Evolutionary conservation across 805 yeast genomes (phyloP).

Genomic region (Zygoascus ofunaensis): DNA sequence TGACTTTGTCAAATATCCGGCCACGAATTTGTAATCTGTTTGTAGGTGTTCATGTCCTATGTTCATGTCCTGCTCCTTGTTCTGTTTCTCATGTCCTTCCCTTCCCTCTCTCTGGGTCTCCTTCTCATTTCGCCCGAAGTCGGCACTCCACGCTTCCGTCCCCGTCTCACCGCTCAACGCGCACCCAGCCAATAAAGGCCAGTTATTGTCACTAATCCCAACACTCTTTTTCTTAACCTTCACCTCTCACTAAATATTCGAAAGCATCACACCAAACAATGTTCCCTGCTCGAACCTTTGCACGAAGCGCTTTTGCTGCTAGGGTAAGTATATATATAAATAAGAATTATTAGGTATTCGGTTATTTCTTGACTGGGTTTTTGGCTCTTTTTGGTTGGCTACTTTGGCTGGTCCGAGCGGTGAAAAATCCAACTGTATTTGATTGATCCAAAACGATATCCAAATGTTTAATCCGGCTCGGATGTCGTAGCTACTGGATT

Average conservation of each 20-base stretch:
- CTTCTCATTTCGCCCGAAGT: not conserved
- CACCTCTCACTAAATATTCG: not conserved
- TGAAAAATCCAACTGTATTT: too few relatives aligned
- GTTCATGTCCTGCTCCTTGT: too few relatives aligned
- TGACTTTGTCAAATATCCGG: too few relatives aligned
- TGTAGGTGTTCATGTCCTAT: too few relatives aligned
- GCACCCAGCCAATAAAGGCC: not conserved
- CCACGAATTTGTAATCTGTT: too few relatives aligned
- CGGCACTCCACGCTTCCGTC: not conserved
- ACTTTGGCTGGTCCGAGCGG: too few relatives aligned
- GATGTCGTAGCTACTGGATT: too few relatives aligned
- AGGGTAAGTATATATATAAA: slow-evolving; percentile 1
- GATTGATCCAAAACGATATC: too few relatives aligned
- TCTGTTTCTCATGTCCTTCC: too few relatives aligned
- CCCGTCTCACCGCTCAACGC: too few relatives aligned
- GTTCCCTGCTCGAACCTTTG: slow-evolving; percentile 3
- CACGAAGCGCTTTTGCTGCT: slow-evolving; percentile 1
- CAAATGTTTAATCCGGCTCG: too few relatives aligned
- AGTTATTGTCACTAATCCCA: not conserved
- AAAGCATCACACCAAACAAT: not conserved
- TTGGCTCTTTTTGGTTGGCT: not conserved
- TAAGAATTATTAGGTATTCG: not conserved
- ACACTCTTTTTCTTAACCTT: not conserved
- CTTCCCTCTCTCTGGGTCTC: too few relatives aligned
- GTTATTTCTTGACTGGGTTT: not conserved